phyloP scores from a whole-genome alignment of 768 basidiomycete genomes.

The Sistotremastrum suecicum region DNA sequence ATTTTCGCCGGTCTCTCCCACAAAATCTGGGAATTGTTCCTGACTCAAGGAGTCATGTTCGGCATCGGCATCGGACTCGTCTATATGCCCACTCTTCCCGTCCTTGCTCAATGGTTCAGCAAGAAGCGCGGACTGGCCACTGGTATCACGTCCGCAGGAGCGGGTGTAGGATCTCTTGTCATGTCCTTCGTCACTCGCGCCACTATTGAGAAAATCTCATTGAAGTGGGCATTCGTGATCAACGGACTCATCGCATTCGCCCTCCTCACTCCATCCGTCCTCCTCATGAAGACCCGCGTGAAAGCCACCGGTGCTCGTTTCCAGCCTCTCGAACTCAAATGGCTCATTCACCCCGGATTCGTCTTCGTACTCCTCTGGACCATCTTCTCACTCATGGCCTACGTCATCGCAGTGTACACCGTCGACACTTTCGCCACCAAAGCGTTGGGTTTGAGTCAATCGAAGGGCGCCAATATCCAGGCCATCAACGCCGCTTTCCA shows the following conservation, averaged over 20 bases:
- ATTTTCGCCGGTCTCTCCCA: conserved; percentile 11
- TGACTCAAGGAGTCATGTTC: conserved; percentile 12
- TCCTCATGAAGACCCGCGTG: conserved; percentile 10
- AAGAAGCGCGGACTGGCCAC: conserved; percentile 1
- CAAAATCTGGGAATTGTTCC: conserved; percentile 13
- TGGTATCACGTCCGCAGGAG: conserved; percentile 6
- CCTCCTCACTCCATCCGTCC: conserved; percentile 13
- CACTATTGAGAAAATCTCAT: conserved; percentile 10
- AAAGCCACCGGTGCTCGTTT: conserved; percentile 11
- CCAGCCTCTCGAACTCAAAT: conserved; percentile 12
- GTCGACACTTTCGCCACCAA: conserved; percentile 18
- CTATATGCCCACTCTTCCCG: conserved; percentile 4
- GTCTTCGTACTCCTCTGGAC: conserved; percentile 17
- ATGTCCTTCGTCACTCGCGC: conserved; percentile 9
- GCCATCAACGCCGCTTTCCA: conserved; percentile 19
- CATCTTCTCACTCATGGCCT: conserved; percentile 15
- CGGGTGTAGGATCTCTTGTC: conserved; percentile 13
- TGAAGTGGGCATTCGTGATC: conserved; percentile 17
- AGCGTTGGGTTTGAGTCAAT: conserved; percentile 15
- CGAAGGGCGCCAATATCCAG: conserved; percentile 17
- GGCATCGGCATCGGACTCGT: conserved; percentile 12
- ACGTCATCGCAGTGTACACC: conserved; percentile 17
- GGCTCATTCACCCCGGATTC: conserved; percentile 16
- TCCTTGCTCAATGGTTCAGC: conserved; percentile 6
- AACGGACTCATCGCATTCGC: conserved; percentile 17